phyloP scores from a whole-genome alignment of 306 rosid genomes.

The Lupinus albus region DNA sequence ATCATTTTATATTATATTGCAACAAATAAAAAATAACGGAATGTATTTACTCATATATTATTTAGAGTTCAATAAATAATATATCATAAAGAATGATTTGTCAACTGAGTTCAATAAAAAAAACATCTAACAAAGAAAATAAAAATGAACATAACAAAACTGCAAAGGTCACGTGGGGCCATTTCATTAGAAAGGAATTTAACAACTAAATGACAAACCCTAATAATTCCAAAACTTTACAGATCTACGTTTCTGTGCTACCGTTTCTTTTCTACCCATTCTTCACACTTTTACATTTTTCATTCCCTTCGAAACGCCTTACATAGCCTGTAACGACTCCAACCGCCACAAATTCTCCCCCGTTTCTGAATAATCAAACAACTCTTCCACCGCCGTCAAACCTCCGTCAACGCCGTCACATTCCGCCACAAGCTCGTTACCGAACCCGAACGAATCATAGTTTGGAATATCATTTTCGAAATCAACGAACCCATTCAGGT shows the following conservation, averaged over 20 bases:
- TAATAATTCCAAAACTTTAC: slow-evolving; percentile 37
- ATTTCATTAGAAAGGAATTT: no score
- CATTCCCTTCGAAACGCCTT: slow-evolving; percentile 29
- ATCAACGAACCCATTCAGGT: slow-evolving; percentile 38
- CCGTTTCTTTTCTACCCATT: slow-evolving; percentile 20
- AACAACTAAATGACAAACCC: slow-evolving; percentile 7
- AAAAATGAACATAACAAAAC: no score
- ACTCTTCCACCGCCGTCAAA: slow-evolving; percentile 52
- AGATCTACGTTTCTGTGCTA: slow-evolving; percentile 46
- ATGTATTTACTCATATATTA: no score
- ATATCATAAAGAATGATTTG: no score
- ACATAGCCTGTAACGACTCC: slow-evolving; percentile 70
- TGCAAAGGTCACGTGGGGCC: no score
- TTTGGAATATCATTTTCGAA: slow-evolving; percentile 52
- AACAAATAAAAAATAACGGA: no score
- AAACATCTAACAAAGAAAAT: no score
- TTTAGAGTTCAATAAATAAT: no score
- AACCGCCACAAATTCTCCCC: slow-evolving; percentile 52
- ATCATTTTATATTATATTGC: no score
- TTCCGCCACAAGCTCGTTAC: slow-evolving; percentile 35
- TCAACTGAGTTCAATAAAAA: no score
- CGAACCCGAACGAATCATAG: slow-evolving; percentile 56
- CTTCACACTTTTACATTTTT: slow-evolving; percentile 42
- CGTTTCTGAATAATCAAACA: slow-evolving; percentile 65
- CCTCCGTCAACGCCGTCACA: slow-evolving; percentile 25